Base-by-base conservation (phyloP, 352 stramenopile species). In the Pythium myriotylum region DNA sequence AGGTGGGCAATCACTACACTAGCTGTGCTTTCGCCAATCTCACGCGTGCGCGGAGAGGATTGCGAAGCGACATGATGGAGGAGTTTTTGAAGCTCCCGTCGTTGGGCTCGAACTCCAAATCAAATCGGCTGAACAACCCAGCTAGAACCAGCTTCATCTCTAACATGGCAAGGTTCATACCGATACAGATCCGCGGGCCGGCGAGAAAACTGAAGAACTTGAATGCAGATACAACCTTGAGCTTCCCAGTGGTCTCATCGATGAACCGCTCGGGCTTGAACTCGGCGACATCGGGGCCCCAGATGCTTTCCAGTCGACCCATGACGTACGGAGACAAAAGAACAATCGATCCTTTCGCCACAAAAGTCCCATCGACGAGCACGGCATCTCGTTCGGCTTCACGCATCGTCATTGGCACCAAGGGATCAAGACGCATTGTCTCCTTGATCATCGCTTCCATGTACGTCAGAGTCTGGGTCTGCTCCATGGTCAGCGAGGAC, bases 111-210 rank as follows among this genome's bases (percentile, higher is more conserved):
- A 65, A 22, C 1, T 65, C 43, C 17, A 65, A 46, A 17, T 67
- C 33, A 55, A 79, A 86, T 29, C 70, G 56, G n/a, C 56, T 53
- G 9, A 87, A 48, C 23, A 87, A 27, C 19, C 45, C 50, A 6
- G 66, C 51, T 35, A 79, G 35, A 20, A 73, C 40, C 17, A 80
- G 47, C 48, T 81, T 77, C 13, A 81, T 64, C 53, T 86, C 68
- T 9, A 84, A 58, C 40, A 82, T 49, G 0, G 77, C 29, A 0
- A 87, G 53, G 16, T 65, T 58, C 49, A 63, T 74, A 22, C 77
- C 77, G 13, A 83, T 61, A 10, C 77, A 87, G 20, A 70, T 33
- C 13, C 76, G 50, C 24, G 63, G 62, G 29, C 29, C 29, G 29
- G 29, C 29, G 29, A 35, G 29, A 35, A 35, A 35, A 10, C 29